Base-by-base conservation (phyloP, 768 basidiomycete species). In the Lyophyllum decastes region DNA sequence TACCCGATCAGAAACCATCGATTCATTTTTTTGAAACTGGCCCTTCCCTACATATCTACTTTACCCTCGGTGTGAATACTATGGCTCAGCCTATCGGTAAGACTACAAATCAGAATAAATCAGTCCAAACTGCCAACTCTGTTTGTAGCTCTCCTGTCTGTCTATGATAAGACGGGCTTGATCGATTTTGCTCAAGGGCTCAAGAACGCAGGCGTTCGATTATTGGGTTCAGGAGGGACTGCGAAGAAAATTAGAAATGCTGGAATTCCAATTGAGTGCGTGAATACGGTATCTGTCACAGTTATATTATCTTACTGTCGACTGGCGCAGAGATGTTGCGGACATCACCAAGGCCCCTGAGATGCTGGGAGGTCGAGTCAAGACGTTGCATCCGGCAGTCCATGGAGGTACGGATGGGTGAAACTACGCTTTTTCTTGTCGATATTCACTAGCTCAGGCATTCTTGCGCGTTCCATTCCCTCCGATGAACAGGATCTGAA, bases 331-430 rank as follows among this genome's bases (percentile, higher is more conserved):
- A 61, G 97, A 99, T 83, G 95, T 99, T 54, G 92, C 96, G 4
- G 90, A 93, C 69, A 90, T 98, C 74, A 98, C 97, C 49, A 96
- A 95, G 67, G 95, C 95, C 0, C 96, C 97, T 4, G 97, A 99
- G 74, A 98, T 99, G 95, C 83, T 99, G 2, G 96, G 97, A 52
- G 97, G 97, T 24, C 82, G 97, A 64, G 97, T 98, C 55, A 98
- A 99, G 78, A 99, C 97, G 2, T 85, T 99, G 10, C 97, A 99
- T 68, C 97, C 97, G 46, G 95, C 91, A 12, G 94, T 99, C 19
- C 97, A 99, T 66, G 97, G 97, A 70, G 97, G 95, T 95, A 65
- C 16, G 5, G 33, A 19, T 24, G 27, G 44, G 17, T 17, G 16
- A 17, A 26, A 33, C n/a, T 5, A n/a, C 48, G 19, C 38, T 49